Conservation (phyloP, 805 yeast species). For the Lipomyces yamadae region DNA sequence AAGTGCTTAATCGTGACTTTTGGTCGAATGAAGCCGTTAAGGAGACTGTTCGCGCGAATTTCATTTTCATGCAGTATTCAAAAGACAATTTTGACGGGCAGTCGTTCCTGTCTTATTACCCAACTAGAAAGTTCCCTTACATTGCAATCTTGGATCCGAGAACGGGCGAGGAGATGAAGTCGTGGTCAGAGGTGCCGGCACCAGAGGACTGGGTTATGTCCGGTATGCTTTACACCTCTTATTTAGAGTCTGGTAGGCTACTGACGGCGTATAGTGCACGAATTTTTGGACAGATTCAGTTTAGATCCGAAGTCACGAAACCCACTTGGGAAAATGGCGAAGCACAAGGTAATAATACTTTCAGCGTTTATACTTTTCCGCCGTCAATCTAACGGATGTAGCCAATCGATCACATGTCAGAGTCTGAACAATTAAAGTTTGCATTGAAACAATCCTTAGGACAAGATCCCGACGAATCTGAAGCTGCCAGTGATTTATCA, state of each 20-base stretch:
- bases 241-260: background rate
- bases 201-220: conserved; percentile 36
- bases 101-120: conserved; percentile 73
- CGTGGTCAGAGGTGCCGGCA: conserved; percentile 61
- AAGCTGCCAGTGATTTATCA: conserved; percentile 43
- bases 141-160: conserved; percentile 91
- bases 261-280: conserved; percentile 50
- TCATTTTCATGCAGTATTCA: conserved; percentile 85
- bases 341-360: conserved; percentile 53
- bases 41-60: conserved; percentile 64
- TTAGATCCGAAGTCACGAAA: conserved; percentile 65
- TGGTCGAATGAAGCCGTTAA: conserved; percentile 79
- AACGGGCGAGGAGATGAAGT: conserved; percentile 86
- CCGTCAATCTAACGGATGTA: conserved; percentile 39
- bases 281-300: conserved; percentile 69
- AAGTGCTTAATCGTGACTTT: conserved; percentile 86
- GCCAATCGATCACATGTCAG: conserved; percentile 65
- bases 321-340: conserved; percentile 54
- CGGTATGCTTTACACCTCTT: background rate
- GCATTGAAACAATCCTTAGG: conserved; percentile 73
- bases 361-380: background rate
- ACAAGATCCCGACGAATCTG: conserved; percentile 39
- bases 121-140: conserved; percentile 74
- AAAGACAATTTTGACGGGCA: conserved; percentile 76
- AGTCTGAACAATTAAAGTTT: conserved; percentile 80